Base-by-base conservation (phyloP, 2,329 filamentous ascomycete species). In the Phaeosphaeria sp. region DNA sequence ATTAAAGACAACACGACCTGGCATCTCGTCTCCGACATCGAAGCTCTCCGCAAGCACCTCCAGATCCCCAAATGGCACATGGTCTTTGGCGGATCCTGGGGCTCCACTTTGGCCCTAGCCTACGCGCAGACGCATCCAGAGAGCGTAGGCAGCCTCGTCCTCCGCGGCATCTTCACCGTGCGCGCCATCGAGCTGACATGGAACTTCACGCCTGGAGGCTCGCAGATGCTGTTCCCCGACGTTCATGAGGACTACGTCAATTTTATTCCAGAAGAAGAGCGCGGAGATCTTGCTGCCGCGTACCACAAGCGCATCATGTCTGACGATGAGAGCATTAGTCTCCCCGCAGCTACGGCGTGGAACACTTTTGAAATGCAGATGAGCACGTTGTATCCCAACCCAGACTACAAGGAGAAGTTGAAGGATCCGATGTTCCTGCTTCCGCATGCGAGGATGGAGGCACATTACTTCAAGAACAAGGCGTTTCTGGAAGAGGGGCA, bases 1-100 rank as follows among this genome's bases (percentile, higher is more conserved):
- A 72, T 80, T 2, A 64, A 69, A 11, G 75, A 82, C 48, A 83
- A 83, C 69, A 82, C 78, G 0, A 82, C 81, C 2, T 76, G 76
- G 71, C 67, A 78, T 55, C 69, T 83, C 0, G 74, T 82, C 2
- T 62, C 73, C n/a, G 81, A 83, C 57, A 79, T 83, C 59, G 81
- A 83, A 58, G 63, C 67, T 1, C 67, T 83, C 1, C 76, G 81
- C 41, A 59, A 71, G 17, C 78, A 81, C 52, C 70, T 83, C 6
- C 53, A 70, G 0, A 78, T 83, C 27, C 42, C 65, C 7, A 80
- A 80, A 64, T 83, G 81, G 81, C 70, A 72, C 54, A 55, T 77
- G 43, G 77, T 83, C 3, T 83, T 82, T 58, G 81, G 81, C 41
- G 80, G 81, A 1, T 82, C 80, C 1, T 83, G 81, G 81, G 81